phyloP scores from a whole-genome alignment of 163 green algal genomes.

The Chlorella variabilis region DNA sequence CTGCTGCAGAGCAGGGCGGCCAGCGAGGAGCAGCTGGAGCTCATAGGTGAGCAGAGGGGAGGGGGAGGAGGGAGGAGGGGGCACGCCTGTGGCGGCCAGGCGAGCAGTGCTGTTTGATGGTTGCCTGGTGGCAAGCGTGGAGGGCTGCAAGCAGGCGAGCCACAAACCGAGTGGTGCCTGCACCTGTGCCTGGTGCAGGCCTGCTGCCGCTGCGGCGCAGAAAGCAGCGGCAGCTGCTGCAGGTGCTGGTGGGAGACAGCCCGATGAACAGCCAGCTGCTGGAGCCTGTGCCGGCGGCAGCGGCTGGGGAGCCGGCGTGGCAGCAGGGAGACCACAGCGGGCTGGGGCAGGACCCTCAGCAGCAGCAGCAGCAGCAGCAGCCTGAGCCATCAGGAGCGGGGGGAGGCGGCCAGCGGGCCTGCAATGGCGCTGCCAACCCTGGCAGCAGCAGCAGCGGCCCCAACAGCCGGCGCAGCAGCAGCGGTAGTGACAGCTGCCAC shows the following conservation, averaged over 20 bases:
- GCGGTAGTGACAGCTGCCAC: neutral
- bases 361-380: constrained; percentile 10
- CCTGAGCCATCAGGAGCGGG: neutral
- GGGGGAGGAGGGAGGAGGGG: too few relatives aligned
- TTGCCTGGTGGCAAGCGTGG: too few relatives aligned
- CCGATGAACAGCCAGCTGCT: neutral
- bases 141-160: too few relatives aligned
- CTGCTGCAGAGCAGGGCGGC: constrained; percentile 34
- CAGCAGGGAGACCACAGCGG: neutral
- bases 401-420: neutral
- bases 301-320: constrained; percentile 3
- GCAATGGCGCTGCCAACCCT: neutral
- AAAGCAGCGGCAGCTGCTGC: constrained; percentile 57
- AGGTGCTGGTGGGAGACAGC: constrained; percentile 43
- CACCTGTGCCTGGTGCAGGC: too few relatives aligned
- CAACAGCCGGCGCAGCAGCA: too few relatives aligned
- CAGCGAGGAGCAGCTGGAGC: constrained; percentile 40
- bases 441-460: neutral
- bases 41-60: constrained; percentile 22
- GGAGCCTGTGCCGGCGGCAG: constrained; percentile 1
- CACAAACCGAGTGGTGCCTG: too few relatives aligned
- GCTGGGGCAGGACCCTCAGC: neutral
- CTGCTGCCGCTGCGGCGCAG: constrained; percentile 50
- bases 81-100: too few relatives aligned
- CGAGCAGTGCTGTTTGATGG: neutral